Evolutionary conservation across 345 rosid species (phyloP).

Genomic region (Diplotaxis tenuifolia): DNA sequence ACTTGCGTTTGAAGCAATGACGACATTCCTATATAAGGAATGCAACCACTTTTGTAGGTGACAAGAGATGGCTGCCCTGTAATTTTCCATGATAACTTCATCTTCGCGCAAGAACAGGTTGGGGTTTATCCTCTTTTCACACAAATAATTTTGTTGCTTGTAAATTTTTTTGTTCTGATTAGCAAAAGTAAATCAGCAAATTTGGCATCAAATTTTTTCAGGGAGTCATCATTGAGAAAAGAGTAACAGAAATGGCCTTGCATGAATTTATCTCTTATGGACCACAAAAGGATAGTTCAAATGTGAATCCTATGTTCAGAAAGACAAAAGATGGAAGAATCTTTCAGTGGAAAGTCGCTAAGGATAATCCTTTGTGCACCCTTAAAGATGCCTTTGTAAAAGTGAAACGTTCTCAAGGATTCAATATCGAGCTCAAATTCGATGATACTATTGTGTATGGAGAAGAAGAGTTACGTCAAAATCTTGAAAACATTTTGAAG

Average conservation of each 20-base stretch:
- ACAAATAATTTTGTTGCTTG: not conserved
- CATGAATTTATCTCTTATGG: constrained; percentile 55
- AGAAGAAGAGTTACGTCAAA: constrained; percentile 45
- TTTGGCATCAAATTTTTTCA: constrained; percentile 25
- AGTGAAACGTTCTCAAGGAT: constrained; percentile 50
- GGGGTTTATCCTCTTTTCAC: not conserved
- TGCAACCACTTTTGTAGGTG: constrained; percentile 43
- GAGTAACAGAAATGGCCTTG: constrained; percentile 53
- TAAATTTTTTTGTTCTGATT: not conserved
- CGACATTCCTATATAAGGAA: not conserved
- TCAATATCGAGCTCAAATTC: constrained; percentile 67
- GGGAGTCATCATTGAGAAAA: constrained; percentile 56
- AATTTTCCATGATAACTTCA: constrained; percentile 65
- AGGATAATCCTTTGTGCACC: constrained; percentile 58
- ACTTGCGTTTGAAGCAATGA: not conserved
- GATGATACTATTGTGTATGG: constrained; percentile 54
- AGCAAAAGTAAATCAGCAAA: not conserved
- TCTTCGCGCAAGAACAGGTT: constrained; percentile 52
- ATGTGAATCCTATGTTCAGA: constrained; percentile 48
- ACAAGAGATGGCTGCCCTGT: constrained; percentile 64
- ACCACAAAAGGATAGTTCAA: constrained; percentile 45
- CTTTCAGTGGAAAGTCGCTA: constrained; percentile 53
- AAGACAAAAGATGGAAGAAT: constrained; percentile 61
- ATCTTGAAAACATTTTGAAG: constrained; percentile 47
- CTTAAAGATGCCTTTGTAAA: constrained; percentile 51